Evolutionary conservation across 2,329 filamentous ascomycete species (phyloP), one percentile per base, ranked within the genome.

Genomic region (Penicillium sp.): DNA sequence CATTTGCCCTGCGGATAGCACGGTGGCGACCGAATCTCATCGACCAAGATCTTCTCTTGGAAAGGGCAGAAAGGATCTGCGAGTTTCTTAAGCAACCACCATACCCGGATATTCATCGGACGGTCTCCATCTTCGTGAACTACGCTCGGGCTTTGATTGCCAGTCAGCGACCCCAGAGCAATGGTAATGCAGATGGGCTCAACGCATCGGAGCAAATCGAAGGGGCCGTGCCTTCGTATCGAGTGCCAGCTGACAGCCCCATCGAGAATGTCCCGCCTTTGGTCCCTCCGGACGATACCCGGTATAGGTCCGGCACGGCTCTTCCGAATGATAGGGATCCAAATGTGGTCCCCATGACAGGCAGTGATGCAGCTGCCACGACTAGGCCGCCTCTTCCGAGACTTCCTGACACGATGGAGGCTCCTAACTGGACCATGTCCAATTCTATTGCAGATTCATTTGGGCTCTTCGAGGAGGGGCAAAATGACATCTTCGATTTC

Each of bases 51-150:
- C 33, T 61, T 8, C 44, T 62, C 6, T 44, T 62, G 10, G 55
- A 60, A 30, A 32, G 59, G 39, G 59, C 52, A 7, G 55, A 61
- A 25, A 51, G 47, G 28, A 60, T 62, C 16, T 55, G 57, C 29
- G 59, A 61, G 28, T 60, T 61, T 33, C 42, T 62, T 12, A 62
- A 60, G 31, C 56, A 59, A 22, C 59, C 60, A 11, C 60, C 60
- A 0, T 62, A 62, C 32, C 60, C 60, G n/a, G 60, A 62, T 18
- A 61, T 62, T n/a, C 60, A 62, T 39, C 55, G 60, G 17, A 62
- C 60, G 3, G 59, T 62, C 16, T 62, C 59, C 16, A 59, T 62
- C 34, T 62, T 62, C 30, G 57, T 60, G 27, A 61, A 60, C 37
- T 62, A 62, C 25, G 59, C 55, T 22, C 51, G 59, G 12, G 58